phyloP scores from a whole-genome alignment of 75 land plant species.

The Azolla pinnata region DNA sequence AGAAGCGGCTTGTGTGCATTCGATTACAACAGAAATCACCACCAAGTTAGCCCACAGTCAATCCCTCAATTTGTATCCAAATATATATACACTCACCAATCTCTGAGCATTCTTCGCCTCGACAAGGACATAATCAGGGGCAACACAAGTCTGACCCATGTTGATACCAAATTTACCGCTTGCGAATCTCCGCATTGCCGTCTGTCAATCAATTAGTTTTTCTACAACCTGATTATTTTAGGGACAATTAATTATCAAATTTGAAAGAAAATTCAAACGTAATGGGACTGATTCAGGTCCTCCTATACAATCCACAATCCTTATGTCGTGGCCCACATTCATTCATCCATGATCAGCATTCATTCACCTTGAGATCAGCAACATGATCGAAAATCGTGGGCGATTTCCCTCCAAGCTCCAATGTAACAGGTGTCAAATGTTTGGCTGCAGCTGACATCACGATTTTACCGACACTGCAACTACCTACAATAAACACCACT shows the following conservation, averaged over 20 bases:
- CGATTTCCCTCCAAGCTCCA: slow-evolving; percentile 75
- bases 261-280: no score
- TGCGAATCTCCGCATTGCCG: slow-evolving; percentile 44
- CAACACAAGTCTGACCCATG: slow-evolving; percentile 75
- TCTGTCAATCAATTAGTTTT: no score
- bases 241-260: no score
- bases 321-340: no score
- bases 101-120: slow-evolving; percentile 26
- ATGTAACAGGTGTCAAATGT: slow-evolving; percentile 57
- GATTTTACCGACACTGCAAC: slow-evolving; percentile 35
- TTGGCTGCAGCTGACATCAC: slow-evolving; percentile 65
- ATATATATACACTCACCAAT: slow-evolving; percentile 30
- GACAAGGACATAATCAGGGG: slow-evolving; percentile 71
- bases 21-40: no score
- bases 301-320: no score
- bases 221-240: no score
- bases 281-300: no score
- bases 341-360: slow-evolving; percentile 31
- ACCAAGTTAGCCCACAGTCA: no score
- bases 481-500: slow-evolving; percentile 46
- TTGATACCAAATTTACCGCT: slow-evolving; percentile 54
- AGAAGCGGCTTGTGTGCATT: no score
- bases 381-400: slow-evolving; percentile 44
- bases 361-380: slow-evolving; percentile 16
- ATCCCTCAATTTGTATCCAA: background rate